Evolutionary conservation across 2,329 filamentous ascomycete genomes (phyloP), one percentile per base, ranked within the genome.

Genomic region (Plenodomus lindquistii): DNA sequence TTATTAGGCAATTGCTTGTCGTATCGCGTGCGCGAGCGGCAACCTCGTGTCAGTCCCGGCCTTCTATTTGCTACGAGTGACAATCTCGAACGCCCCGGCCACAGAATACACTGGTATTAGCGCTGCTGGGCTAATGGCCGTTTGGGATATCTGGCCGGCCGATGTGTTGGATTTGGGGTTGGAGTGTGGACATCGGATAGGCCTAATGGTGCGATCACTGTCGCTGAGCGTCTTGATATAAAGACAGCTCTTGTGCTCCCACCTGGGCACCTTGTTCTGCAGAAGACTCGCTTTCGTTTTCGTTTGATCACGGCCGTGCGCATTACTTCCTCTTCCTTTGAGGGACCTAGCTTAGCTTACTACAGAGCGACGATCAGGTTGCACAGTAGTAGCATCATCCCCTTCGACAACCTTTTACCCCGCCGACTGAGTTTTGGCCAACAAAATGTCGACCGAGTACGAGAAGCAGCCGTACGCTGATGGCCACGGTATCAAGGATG

Each of bases 401-500:
- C 27, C 35, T 17, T 37, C 31, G 18, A 47, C 29, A 31, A 17
- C 40, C 38, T 38, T 19, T 42, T 20, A 35, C 17, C 13, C 36
- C 9, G 9, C 15, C 21, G 16, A 22, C 18, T 17, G 13, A 24
- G 18, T 7, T 37, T 21, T 9, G 18, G 36, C 19, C 36, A 31
- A n/a, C 46, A 60, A 42, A 9, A 69, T 69, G 63, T 55, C 61
- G 42, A 47, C 49, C 39, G 57, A 64, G 22, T 43, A 50, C 38
- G 64, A 69, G 48, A 69, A 71, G 51, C 46, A 52, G 35, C 57
- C 64, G 9, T 66, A 64, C 45, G 48, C 53, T 38, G 48, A 67
- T 34, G 56, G 49, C 15, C 36, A 68, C 54, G 66, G 52, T 20
- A 42, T 66, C 16, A 59, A 62, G 42, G 54, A 67, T 8, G 52